Percentiles rank a stretch among this genome's conserved stretches.
Evolutionary conservation across 305 asterid genomes (phyloP).

Genomic region (Stenogyne calaminthoides): DNA sequence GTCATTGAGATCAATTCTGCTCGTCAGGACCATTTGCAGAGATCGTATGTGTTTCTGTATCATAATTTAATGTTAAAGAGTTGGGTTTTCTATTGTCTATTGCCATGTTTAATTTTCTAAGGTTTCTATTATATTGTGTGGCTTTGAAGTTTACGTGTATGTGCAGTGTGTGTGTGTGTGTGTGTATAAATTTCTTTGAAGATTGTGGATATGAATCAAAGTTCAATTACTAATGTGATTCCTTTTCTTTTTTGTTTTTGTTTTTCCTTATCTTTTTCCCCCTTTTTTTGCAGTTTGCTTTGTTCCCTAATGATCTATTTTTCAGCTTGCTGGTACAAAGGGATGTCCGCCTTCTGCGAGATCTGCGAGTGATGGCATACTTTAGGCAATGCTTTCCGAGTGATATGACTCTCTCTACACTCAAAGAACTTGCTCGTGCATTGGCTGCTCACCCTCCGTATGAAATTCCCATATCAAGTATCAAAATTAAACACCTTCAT

Average conservation of each 20-base stretch:
- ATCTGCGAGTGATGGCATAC: conserved; percentile 77
- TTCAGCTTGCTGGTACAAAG: conserved; percentile 65
- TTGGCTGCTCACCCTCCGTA: conserved; percentile 85
- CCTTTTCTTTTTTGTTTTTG: neutral
- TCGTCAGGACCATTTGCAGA: conserved; percentile 59
- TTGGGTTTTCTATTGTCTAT: neutral
- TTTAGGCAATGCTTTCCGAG: conserved; percentile 87
- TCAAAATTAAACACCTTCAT: conserved; percentile 77
- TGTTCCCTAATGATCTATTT: conserved; percentile 22
- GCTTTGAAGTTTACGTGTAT: conserved; percentile 1
- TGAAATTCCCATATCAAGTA: conserved; percentile 63
- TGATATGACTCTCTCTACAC: conserved; percentile 54
- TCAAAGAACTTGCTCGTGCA: conserved; percentile 85
- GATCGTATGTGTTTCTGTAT: conserved; percentile 65
- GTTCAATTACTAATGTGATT: neutral
- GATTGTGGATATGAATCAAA: neutral
- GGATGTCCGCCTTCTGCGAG: conserved; percentile 68
- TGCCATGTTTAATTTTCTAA: neutral
- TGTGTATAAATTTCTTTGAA: too few relatives aligned
- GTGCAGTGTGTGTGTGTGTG: neutral
- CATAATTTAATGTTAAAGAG: conserved; percentile 16
- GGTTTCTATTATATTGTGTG: neutral
- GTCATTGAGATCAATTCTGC: conserved; percentile 80
- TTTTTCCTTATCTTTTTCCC: neutral
- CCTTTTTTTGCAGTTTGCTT: conserved; percentile 7